These are phyloP conservation scores for Gastrolobium villosum DNA, from an alignment of 306 rosid species.

Conservation along the genomic window DNA sequence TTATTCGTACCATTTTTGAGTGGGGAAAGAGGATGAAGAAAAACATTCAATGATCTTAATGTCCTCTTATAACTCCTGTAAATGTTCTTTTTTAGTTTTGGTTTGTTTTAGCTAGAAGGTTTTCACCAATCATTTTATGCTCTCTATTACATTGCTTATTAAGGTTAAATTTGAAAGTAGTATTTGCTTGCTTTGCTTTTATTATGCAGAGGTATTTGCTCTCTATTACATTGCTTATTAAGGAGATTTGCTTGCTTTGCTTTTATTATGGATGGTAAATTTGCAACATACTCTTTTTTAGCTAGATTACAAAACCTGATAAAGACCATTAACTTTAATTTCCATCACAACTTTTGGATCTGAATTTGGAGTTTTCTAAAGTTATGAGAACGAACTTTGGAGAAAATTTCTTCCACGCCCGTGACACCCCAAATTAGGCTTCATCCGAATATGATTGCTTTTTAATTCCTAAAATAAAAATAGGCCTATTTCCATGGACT, in stretches of 20 bases:
- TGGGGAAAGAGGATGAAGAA: slow-evolving; percentile 20
- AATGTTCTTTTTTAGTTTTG: slow-evolving; percentile 48
- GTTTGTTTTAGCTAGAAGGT: slow-evolving; percentile 41
- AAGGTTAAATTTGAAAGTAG: slow-evolving; percentile 42
- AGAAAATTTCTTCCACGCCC: slow-evolving; percentile 22
- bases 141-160: slow-evolving; percentile 30
- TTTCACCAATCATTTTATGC: slow-evolving; percentile 47
- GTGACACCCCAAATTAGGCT: neutral
- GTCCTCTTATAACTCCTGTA: slow-evolving; percentile 28
- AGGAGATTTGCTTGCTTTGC: slow-evolving; percentile 32
- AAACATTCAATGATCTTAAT: slow-evolving; percentile 15
- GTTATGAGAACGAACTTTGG: neutral
- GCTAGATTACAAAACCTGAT: slow-evolving; percentile 1
- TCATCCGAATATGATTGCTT: neutral
- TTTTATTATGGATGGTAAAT: slow-evolving; percentile 23
- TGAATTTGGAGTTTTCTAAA: slow-evolving; percentile 45
- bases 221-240: slow-evolving; percentile 26
- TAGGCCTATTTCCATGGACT: neutral
- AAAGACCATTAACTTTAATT: neutral
- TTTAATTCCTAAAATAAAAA: slow-evolving; percentile 5
- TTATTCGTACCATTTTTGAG: slow-evolving; percentile 36
- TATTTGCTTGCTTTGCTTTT: slow-evolving; percentile 21
- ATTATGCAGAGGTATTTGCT: neutral
- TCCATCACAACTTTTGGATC: slow-evolving; percentile 27
- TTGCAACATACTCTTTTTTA: slow-evolving; percentile 39